Base-by-base conservation (phyloP, 805 yeast genomes). In the Scheffersomyces stipitis region DNA sequence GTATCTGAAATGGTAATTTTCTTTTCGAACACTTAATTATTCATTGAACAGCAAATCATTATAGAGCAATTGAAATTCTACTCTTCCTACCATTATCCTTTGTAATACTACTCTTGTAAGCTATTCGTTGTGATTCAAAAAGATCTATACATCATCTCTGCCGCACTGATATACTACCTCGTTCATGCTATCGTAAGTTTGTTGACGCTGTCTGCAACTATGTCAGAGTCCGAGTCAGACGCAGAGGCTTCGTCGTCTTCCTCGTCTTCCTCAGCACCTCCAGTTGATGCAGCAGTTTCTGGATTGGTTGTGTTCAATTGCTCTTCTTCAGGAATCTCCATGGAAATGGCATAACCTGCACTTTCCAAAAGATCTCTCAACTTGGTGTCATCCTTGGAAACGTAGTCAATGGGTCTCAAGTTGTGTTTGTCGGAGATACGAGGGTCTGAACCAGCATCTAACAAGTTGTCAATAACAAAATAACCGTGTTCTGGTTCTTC, bases 401-500 rank as follows among this genome's bases (percentile, higher is more conserved):
- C 81, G 41, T 89, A 69, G 47, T 87, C 88, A 27, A 83, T 71
- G 5, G 98, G 95, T 48, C 77, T 86, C 50, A 82, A 74, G 16
- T 86, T 86, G 27, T 71, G 68, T 17, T 42, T 52, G 46, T 68
- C 70, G 16, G 47, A 48, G 27, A 64, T 53, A 33, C 65, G 70
- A 2, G 95, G 86, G 61, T 90, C 93, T 1, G 93, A 82, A 3
- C 99, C 98, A 18, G 95, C 96, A 52, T 90, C 96, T 28, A 93
- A 67, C 44, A 93, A 73, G 56, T 83, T 84, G 52, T 86, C 95
- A 9, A 82, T 78, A 23, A 89, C 70, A 48, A 81, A 86, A 16
- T 72, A 66, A 1, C 96, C 96, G 59, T 84, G 89, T 41, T 86
- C 96, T 0, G 93, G 86, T 54, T 91, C 96, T 17, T 79, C 81